Conservation (phyloP, 1,139 yeast species). For the Yamadazyma blattariae region DNA sequence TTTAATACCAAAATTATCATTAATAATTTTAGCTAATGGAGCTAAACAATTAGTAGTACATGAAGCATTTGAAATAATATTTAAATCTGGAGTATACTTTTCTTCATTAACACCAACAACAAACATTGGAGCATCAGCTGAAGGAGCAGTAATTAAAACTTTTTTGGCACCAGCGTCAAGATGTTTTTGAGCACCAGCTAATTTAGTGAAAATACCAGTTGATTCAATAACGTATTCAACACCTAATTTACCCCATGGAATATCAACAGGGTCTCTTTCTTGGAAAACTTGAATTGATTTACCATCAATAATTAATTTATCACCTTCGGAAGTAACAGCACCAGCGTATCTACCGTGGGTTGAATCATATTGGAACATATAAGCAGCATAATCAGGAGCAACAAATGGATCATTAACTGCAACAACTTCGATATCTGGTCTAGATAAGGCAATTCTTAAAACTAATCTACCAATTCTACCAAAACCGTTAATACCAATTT, state of each 20-base stretch:
- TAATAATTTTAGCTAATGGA: conserved; percentile 72
- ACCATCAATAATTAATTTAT: conserved; percentile 55
- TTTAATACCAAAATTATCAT: conserved; percentile 67
- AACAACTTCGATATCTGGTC: conserved; percentile 64
- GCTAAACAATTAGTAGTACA: conserved; percentile 84
- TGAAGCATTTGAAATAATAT: conserved; percentile 71
- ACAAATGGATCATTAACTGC: conserved; percentile 78
- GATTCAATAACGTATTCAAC: conserved; percentile 74
- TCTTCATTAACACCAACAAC: conserved; percentile 73
- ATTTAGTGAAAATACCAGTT: conserved; percentile 75
- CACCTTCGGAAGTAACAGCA: conserved; percentile 50
- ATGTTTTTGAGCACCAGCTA: conserved; percentile 68
- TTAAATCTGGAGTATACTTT: conserved; percentile 59
- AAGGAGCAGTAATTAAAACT: conserved; percentile 78
- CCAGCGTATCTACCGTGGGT: conserved; percentile 71
- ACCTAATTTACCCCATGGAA: conserved; percentile 71
- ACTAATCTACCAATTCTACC: conserved; percentile 81
- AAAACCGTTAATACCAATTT: conserved; percentile 72
- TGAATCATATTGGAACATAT: conserved; percentile 79
- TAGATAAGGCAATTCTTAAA: conserved; percentile 61
- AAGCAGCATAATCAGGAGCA: conserved; percentile 69
- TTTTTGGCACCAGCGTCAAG: conserved; percentile 77
- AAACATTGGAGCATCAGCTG: conserved; percentile 77
- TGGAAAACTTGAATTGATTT: conserved; percentile 57
- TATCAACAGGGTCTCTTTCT: conserved; percentile 67